These are phyloP conservation scores for Colletotrichum tabaci DNA, from an alignment of 2,329 filamentous ascomycete genomes.

Conservation along the genomic window DNA sequence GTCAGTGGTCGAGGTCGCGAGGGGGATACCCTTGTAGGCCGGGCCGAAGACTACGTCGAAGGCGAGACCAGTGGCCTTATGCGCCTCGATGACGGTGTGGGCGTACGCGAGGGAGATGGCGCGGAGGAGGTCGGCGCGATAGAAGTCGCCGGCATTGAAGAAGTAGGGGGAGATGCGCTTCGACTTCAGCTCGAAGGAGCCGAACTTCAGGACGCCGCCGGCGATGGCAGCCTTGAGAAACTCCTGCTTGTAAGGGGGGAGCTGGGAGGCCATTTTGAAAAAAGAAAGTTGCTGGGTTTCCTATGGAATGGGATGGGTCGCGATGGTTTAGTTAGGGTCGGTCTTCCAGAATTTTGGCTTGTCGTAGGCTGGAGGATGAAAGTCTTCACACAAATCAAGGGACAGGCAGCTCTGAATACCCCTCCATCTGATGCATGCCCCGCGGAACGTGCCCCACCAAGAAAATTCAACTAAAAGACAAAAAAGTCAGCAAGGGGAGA, in stretches of 20 bases:
- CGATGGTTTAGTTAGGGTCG: not conserved
- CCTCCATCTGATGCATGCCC: slow-evolving; percentile 35
- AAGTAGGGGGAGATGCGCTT: slow-evolving; percentile 95
- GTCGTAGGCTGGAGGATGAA: slow-evolving; percentile 31
- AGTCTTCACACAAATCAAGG: slow-evolving; percentile 16
- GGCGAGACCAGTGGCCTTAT: slow-evolving; percentile 58
- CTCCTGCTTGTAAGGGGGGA: slow-evolving; percentile 77
- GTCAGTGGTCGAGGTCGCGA: slow-evolving; percentile 83
- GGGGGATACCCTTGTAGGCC: slow-evolving; percentile 96
- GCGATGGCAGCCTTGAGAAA: slow-evolving; percentile 80
- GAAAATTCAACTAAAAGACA: slow-evolving; percentile 10
- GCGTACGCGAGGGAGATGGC: slow-evolving; percentile 89
- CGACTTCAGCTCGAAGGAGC: slow-evolving; percentile 91
- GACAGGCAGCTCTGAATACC: slow-evolving; percentile 17
- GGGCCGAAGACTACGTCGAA: slow-evolving; percentile 94
- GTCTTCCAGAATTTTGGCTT: slow-evolving; percentile 31
- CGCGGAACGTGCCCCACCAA: slow-evolving; percentile 37
- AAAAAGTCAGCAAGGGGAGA: not conserved
- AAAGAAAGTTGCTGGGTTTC: not conserved
- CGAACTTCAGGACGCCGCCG: slow-evolving; percentile 83
- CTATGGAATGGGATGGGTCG: not conserved
- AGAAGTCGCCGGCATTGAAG: slow-evolving; percentile 96
- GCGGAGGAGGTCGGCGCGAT: slow-evolving; percentile 82
- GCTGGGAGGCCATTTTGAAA: slow-evolving; percentile 57
- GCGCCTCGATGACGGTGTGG: slow-evolving; percentile 68